phyloP scores from a whole-genome alignment of 108 stramenopile species.

The Pelagomonas calceolata region DNA sequence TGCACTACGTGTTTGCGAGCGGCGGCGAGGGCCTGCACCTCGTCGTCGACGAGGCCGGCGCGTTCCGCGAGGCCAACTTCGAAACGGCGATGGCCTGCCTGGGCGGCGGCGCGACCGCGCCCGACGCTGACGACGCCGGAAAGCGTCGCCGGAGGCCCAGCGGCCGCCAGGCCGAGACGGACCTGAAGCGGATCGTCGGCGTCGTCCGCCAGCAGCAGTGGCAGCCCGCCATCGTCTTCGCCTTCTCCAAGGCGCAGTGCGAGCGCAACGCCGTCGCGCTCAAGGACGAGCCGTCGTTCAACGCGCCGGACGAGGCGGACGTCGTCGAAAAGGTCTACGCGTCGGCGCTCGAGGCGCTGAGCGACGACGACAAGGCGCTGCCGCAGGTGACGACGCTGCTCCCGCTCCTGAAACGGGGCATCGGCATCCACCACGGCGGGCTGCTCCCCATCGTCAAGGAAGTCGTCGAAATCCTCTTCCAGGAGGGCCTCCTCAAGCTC shows the following conservation, averaged over 20 bases:
- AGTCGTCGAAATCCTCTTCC: conserved; percentile 96
- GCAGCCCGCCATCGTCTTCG: conserved; percentile 95
- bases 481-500: conserved; percentile 88
- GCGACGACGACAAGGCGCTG: conserved; percentile 85
- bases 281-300: conserved; percentile 75
- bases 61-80: conserved; percentile 88
- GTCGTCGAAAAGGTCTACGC: conserved; percentile 83
- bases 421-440: conserved; percentile 99
- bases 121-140: conserved; percentile 52
- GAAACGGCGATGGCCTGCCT: conserved; percentile 81
- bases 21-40: conserved; percentile 89
- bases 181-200: conserved; percentile 85
- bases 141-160: conserved; percentile 44
- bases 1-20: conserved; percentile 91
- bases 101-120: conserved; percentile 42
- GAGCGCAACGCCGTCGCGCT: conserved; percentile 81
- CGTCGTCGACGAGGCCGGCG: conserved; percentile 93
- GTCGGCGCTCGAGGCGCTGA: conserved; percentile 87
- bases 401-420: conserved; percentile 88
- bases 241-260: conserved; percentile 95
- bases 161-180: conserved; percentile 46
- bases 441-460: conserved; percentile 97
- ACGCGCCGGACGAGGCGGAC: conserved; percentile 88
- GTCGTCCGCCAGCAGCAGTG: conserved; percentile 82
- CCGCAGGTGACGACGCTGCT: conserved; percentile 88